Evolutionary conservation across 2,329 filamentous ascomycete genomes (phyloP).

Genomic region (Thelonectria rubi): DNA sequence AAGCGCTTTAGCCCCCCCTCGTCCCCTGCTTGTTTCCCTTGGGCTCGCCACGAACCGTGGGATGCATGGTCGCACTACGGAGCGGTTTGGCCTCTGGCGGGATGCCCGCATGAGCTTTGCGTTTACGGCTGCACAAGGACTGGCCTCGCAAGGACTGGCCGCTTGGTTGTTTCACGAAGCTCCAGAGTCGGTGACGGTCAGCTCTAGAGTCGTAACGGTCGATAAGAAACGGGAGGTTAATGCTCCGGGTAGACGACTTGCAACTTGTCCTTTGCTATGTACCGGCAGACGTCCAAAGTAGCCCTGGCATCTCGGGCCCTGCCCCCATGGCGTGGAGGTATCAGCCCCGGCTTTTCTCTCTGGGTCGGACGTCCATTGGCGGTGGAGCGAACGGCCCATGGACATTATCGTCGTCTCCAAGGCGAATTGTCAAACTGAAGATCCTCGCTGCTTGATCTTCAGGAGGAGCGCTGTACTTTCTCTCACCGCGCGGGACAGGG

Average conservation of each 20-base stretch:
- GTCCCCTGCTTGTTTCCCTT: conserved; percentile 1
- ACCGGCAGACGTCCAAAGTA: neutral
- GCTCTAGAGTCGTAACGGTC: neutral
- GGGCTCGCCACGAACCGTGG: neutral
- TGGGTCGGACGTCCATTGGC: conserved; percentile 1
- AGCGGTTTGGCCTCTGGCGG: conserved; percentile 2
- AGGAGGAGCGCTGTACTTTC: conserved; percentile 9
- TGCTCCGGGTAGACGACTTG: neutral
- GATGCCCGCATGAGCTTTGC: conserved; percentile 14
- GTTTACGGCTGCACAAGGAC: neutral
- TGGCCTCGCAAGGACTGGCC: neutral
- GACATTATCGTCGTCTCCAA: neutral
- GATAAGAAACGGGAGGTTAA: neutral
- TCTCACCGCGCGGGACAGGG: neutral
- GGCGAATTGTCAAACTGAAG: neutral
- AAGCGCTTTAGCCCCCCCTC: neutral
- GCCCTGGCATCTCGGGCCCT: neutral
- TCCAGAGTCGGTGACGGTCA: too few relatives aligned
- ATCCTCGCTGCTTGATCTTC: conserved; percentile 14
- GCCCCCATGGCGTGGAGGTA: neutral
- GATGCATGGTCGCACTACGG: neutral
- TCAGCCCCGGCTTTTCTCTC: conserved; percentile 7
- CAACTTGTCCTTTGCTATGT: neutral
- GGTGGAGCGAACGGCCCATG: neutral
- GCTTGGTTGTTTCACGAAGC: neutral